Conservation (phyloP, 352 stramenopile species). For the Phytophthora cactorum region DNA sequence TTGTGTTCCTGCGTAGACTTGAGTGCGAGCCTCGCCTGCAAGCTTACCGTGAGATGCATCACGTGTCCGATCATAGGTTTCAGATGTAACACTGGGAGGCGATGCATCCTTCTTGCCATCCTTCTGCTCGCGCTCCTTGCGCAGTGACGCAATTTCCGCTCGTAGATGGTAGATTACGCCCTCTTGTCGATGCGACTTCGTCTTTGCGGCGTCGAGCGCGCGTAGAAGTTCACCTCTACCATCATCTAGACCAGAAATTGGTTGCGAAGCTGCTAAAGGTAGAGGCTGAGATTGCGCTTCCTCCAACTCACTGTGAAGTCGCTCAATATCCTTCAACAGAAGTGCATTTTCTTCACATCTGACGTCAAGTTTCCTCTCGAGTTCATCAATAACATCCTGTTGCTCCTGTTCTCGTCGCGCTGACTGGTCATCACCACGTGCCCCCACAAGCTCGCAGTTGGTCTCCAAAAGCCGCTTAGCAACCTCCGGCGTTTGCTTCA, state of each 20-base stretch:
- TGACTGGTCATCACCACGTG: conserved; percentile 7
- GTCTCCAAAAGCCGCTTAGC: conserved; percentile 43
- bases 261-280: background rate
- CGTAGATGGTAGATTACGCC: conserved; percentile 34
- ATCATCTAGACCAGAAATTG: conserved; percentile 12
- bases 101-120: conserved; percentile 10
- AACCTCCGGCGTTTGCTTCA: conserved; percentile 66
- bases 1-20: conserved; percentile 25
- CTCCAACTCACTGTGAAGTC: conserved; percentile 45
- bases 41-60: conserved; percentile 1
- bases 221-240: conserved; percentile 28
- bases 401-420: conserved; percentile 8
- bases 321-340: conserved; percentile 42
- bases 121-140: conserved; percentile 31
- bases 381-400: conserved; percentile 15
- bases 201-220: conserved; percentile 27
- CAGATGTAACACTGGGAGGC: background rate
- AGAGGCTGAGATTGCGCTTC: conserved; percentile 14
- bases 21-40: background rate
- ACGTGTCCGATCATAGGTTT: background rate
- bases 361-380: conserved; percentile 30
- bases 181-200: conserved; percentile 34
- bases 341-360: conserved; percentile 38
- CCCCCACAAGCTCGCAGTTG: conserved; percentile 3
- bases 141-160: conserved; percentile 33